Evolutionary conservation across 495 filamentous ascomycete species (phyloP).

Genomic region (Daldinia decipiens): DNA sequence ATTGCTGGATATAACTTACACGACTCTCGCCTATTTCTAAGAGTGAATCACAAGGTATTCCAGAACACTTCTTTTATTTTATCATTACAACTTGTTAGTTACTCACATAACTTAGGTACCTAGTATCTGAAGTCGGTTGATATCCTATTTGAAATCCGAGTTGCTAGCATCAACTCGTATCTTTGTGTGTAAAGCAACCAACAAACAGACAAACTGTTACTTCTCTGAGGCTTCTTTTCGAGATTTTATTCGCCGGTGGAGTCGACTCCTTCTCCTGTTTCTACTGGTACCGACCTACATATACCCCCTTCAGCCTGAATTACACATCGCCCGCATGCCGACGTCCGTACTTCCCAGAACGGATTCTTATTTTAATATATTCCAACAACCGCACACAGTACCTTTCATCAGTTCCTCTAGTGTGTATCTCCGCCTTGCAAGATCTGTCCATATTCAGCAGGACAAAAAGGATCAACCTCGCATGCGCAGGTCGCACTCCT

Average conservation of each 20-base stretch:
- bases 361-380: slow-evolving; percentile 30
- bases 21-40: slow-evolving; percentile 4
- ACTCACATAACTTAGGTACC: slow-evolving; percentile 2
- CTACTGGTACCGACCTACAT: slow-evolving; percentile 19
- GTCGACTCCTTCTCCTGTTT: slow-evolving; percentile 21
- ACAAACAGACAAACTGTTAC: slow-evolving; percentile 10
- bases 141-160: slow-evolving; percentile 12
- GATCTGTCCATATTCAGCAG: slow-evolving; percentile 30
- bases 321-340: slow-evolving; percentile 24
- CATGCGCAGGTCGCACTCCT: slow-evolving; percentile 16
- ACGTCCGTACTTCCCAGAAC: slow-evolving; percentile 44
- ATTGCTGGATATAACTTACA: slow-evolving; percentile 19
- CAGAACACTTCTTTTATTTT: slow-evolving; percentile 28
- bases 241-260: slow-evolving; percentile 25
- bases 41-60: slow-evolving; percentile 22
- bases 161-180: slow-evolving; percentile 5
- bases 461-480: slow-evolving; percentile 27
- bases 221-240: slow-evolving; percentile 14
- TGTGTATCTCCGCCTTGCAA: slow-evolving; percentile 38
- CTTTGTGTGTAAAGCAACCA: background rate
- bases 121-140: slow-evolving; percentile 5
- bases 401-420: slow-evolving; percentile 28
- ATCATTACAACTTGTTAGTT: slow-evolving; percentile 8
- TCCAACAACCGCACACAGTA: slow-evolving; percentile 25
- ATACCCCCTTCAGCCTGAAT: slow-evolving; percentile 44